A percentile compares a stretch with the other conserved stretches of the same genome.
Evolutionary conservation across 345 rosid species (phyloP).

Genomic region (Ceriops tagal): DNA sequence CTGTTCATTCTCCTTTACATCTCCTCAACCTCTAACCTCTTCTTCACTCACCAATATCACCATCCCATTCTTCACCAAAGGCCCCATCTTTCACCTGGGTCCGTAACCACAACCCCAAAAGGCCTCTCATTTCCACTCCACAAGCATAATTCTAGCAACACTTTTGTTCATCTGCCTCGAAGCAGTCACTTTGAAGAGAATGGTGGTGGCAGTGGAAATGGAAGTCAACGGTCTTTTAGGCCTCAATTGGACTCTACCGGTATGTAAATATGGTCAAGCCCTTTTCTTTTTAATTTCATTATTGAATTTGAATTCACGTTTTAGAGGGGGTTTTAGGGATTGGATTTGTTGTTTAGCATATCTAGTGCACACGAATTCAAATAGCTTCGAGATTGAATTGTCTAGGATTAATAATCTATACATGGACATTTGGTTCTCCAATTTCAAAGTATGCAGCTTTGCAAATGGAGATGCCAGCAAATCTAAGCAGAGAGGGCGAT

Average conservation of each 20-base stretch:
- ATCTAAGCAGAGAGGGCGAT: too few relatives aligned
- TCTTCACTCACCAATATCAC: constrained; percentile 15
- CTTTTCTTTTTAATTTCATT: constrained; percentile 5
- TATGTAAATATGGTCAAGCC: constrained; percentile 1
- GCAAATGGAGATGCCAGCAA: too few relatives aligned
- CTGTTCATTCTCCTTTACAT: constrained; percentile 44
- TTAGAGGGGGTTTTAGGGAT: not conserved
- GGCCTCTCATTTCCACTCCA: not conserved
- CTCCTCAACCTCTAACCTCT: constrained; percentile 44
- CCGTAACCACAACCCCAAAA: not conserved
- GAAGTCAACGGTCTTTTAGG: constrained; percentile 14
- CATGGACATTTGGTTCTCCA: too few relatives aligned
- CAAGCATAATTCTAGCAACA: constrained; percentile 5
- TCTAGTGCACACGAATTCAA: too few relatives aligned
- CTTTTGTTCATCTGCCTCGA: constrained; percentile 9
- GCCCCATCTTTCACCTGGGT: constrained; percentile 12
- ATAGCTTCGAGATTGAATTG: too few relatives aligned
- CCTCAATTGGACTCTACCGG: constrained; percentile 21
- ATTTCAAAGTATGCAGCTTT: too few relatives aligned
- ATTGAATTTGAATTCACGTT: not conserved
- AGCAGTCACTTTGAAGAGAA: not conserved
- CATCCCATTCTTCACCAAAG: constrained; percentile 9
- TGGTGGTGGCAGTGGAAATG: not conserved
- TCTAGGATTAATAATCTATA: too few relatives aligned
- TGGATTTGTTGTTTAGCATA: too few relatives aligned